A percentile compares a stretch with the other conserved stretches of the same genome.
phyloP scores from a whole-genome alignment of 2,329 filamentous ascomycete species.

The Ceratocystis destructans region DNA sequence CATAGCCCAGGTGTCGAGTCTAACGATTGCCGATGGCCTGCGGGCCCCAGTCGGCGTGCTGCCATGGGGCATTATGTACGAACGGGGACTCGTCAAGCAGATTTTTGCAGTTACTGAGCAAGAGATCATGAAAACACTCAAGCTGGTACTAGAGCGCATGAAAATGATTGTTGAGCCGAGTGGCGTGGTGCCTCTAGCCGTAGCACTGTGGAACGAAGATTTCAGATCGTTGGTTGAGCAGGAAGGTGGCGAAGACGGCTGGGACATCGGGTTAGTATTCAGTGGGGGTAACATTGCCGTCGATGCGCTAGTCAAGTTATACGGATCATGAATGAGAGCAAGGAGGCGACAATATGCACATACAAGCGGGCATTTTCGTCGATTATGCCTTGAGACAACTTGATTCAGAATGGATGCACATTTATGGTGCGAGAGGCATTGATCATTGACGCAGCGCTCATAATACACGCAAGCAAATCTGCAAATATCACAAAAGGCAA shows the following conservation, averaged over 20 bases:
- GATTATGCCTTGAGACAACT: background rate
- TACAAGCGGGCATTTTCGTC: background rate
- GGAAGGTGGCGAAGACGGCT: slow-evolving; percentile 58
- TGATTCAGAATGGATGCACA: background rate
- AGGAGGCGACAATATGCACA: background rate
- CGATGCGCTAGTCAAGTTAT: slow-evolving; percentile 39
- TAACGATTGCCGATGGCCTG: slow-evolving; percentile 82
- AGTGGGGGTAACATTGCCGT: slow-evolving; percentile 47
- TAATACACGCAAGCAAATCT: background rate
- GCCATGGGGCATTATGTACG: slow-evolving; percentile 66
- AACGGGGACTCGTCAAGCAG: slow-evolving; percentile 52
- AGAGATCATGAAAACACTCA: slow-evolving; percentile 65
- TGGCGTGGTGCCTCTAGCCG: slow-evolving; percentile 70
- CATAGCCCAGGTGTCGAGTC: slow-evolving; percentile 53
- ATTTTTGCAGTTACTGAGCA: slow-evolving; percentile 66
- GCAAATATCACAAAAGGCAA: background rate
- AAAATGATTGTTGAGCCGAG: slow-evolving; percentile 88
- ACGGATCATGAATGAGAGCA: slow-evolving; percentile 24
- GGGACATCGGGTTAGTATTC: slow-evolving; percentile 52
- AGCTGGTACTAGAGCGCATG: slow-evolving; percentile 69
- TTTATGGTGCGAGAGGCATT: background rate
- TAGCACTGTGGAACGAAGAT: slow-evolving; percentile 71
- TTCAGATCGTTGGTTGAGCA: slow-evolving; percentile 57
- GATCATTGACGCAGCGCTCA: too few species aligned
- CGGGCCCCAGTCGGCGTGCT: slow-evolving; percentile 64